A percentile compares a stretch with the other conserved stretches of the same genome.
Evolutionary conservation across 2,329 filamentous ascomycete species (phyloP).

Genomic region (Xylariales sp.): DNA sequence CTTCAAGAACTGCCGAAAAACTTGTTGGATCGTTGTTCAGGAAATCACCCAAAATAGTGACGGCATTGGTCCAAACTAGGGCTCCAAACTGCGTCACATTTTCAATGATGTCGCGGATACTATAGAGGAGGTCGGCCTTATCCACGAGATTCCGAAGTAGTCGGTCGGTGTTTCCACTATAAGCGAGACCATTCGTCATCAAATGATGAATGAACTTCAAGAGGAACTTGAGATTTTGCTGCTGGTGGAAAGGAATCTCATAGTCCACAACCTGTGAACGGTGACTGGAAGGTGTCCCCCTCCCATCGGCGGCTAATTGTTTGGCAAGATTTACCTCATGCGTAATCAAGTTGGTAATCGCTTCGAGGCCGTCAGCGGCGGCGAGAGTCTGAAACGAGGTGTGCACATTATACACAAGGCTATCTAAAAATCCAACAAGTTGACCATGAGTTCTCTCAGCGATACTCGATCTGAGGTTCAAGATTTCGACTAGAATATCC

Average conservation of each 20-base stretch:
- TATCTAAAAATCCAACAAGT: slow-evolving; percentile 88
- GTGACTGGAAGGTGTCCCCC: slow-evolving; percentile 76
- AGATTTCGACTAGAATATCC: slow-evolving; percentile 87
- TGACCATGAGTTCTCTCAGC: slow-evolving; percentile 87
- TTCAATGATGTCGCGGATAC: slow-evolving; percentile 83
- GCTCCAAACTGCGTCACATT: slow-evolving; percentile 86
- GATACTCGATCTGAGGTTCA: slow-evolving; percentile 83
- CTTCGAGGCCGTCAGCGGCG: slow-evolving; percentile 83
- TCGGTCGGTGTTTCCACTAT: slow-evolving; percentile 86
- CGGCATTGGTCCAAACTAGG: slow-evolving; percentile 94
- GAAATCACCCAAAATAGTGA: slow-evolving; percentile 92
- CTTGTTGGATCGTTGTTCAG: slow-evolving; percentile 99
- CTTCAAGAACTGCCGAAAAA: slow-evolving; percentile 94
- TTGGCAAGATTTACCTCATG: slow-evolving; percentile 80
- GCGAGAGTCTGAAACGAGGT: slow-evolving; percentile 88
- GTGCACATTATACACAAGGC: slow-evolving; percentile 84
- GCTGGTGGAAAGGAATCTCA: slow-evolving; percentile 90
- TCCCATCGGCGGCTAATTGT: slow-evolving; percentile 71
- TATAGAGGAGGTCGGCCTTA: slow-evolving; percentile 83
- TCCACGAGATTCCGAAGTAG: slow-evolving; percentile 93
- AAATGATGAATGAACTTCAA: slow-evolving; percentile 97
- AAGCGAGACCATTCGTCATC: slow-evolving; percentile 79
- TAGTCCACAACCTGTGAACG: slow-evolving; percentile 91
- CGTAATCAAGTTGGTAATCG: slow-evolving; percentile 87
- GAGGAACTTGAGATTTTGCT: slow-evolving; percentile 91